phyloP scores from a whole-genome alignment of 805 yeast genomes.

The Candida berthetii region DNA sequence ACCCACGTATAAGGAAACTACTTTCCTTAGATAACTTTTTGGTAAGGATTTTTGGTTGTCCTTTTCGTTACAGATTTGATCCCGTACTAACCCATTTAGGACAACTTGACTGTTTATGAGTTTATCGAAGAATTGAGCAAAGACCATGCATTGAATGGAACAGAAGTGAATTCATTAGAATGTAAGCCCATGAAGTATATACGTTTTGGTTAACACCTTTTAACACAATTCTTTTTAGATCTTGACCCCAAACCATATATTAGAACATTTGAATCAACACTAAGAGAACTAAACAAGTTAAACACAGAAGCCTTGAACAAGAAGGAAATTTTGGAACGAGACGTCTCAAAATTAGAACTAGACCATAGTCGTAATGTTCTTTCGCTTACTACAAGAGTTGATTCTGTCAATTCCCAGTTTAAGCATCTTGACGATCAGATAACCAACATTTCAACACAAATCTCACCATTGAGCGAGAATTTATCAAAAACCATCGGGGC shows the following conservation, averaged over 20 bases:
- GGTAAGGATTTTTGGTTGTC: constrained; percentile 8
- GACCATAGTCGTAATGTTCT: constrained; percentile 65
- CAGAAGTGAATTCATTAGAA: constrained; percentile 44
- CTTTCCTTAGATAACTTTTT: constrained; percentile 58
- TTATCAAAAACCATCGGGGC: constrained; percentile 63
- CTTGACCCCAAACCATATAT: constrained; percentile 93
- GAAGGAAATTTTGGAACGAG: constrained; percentile 45
- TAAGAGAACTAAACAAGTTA: constrained; percentile 62
- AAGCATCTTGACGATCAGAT: constrained; percentile 45
- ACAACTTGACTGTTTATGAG: constrained; percentile 67
- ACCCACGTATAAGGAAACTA: constrained; percentile 51
- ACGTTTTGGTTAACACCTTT: too few species aligned
- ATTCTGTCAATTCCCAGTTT: constrained; percentile 39
- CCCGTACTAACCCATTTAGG: constrained; percentile 16
- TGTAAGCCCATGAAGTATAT: too few species aligned
- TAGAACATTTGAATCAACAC: constrained; percentile 83
- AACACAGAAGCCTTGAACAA: constrained; percentile 46
- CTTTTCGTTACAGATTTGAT: too few species aligned
- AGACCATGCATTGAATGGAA: constrained; percentile 49
- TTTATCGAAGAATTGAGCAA: constrained; percentile 76
- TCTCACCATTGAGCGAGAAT: constrained; percentile 66
- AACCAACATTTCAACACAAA: constrained; percentile 47
- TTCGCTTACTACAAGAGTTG: constrained; percentile 42
- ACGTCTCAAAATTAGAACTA: constrained; percentile 55
- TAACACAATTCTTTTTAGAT: constrained; percentile 1